These are phyloP conservation scores for Chaetothyriales sp. DNA, from an alignment of 2,329 filamentous ascomycete genomes.

Conservation along the genomic window DNA sequence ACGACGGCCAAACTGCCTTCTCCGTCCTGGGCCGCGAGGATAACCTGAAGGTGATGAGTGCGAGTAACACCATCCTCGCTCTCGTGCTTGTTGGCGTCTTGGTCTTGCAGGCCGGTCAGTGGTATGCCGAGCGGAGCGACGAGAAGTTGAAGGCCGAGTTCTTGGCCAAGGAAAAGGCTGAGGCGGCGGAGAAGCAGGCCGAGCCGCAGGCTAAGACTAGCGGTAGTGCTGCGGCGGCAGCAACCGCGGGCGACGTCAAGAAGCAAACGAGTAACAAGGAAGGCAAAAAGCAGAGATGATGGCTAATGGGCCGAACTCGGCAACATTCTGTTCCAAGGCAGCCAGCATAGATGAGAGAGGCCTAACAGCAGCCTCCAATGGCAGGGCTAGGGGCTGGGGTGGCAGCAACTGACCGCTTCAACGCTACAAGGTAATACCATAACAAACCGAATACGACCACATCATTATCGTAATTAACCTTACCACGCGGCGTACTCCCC, in stretches of 20 bases:
- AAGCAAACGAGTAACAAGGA: slow-evolving; percentile 18
- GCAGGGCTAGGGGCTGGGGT: no score
- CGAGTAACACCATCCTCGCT: slow-evolving; percentile 91
- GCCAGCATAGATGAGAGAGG: no score
- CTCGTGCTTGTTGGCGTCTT: slow-evolving; percentile 83
- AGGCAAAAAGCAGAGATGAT: slow-evolving; percentile 23
- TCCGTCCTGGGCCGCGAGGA: slow-evolving; percentile 71
- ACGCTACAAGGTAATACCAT: no score
- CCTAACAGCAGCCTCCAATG: no score
- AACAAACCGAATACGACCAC: no score
- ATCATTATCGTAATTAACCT: no score
- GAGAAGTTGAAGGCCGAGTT: slow-evolving; percentile 55
- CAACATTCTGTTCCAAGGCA: no score
- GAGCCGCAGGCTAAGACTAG: slow-evolving; percentile 3
- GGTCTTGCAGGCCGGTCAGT: slow-evolving; percentile 89
- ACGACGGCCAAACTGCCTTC: slow-evolving; percentile 25
- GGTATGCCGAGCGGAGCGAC: slow-evolving; percentile 96
- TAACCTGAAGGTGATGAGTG: slow-evolving; percentile 75
- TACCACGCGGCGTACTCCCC: no score
- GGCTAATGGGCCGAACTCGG: no score
- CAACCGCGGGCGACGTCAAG: slow-evolving; percentile 9
- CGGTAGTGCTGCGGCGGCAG: slow-evolving; percentile 3
- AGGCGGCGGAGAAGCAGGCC: slow-evolving; percentile 8
- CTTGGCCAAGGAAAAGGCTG: slow-evolving; percentile 30
- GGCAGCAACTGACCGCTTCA: no score